These are phyloP conservation scores for Boletus rubroflammeus DNA, from an alignment of 768 basidiomycete genomes.

Conservation along the genomic window DNA sequence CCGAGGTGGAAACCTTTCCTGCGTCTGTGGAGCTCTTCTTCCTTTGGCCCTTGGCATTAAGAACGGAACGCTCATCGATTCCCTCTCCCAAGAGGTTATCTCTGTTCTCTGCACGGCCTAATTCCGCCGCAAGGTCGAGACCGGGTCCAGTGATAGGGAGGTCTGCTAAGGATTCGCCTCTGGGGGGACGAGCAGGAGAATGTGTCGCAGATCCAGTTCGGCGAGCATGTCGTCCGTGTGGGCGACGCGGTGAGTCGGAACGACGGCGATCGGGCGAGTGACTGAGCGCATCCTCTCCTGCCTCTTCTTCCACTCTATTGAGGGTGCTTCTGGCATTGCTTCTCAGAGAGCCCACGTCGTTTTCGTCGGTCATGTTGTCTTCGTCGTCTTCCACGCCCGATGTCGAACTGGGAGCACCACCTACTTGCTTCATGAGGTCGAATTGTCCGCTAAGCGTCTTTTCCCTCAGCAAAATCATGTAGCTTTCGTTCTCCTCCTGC, in stretches of 20 bases:
- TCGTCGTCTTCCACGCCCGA: conserved; percentile 39
- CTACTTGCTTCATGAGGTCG: conserved; percentile 69
- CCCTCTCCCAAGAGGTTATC: conserved; percentile 61
- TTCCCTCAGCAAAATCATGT: conserved; percentile 90
- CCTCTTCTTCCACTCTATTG: conserved; percentile 58
- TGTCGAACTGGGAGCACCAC: conserved; percentile 39
- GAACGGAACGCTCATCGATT: conserved; percentile 47
- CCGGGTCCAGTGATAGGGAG: conserved; percentile 87
- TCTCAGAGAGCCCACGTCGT: conserved; percentile 52
- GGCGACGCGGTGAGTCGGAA: conserved; percentile 40
- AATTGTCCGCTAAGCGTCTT: conserved; percentile 88
- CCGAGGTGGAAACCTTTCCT: conserved; percentile 33
- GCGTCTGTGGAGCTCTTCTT: conserved; percentile 32
- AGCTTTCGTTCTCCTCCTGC: conserved; percentile 96
- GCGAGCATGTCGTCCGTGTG: conserved; percentile 44
- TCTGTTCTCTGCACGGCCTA: conserved; percentile 89
- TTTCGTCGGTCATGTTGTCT: conserved; percentile 33
- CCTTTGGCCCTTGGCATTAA: conserved; percentile 46
- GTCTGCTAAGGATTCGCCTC: conserved; percentile 81
- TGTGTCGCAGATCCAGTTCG: conserved; percentile 52
- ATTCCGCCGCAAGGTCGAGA: conserved; percentile 85
- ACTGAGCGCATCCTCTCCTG: conserved; percentile 40
- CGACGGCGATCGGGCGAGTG: conserved; percentile 36
- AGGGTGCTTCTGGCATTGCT: conserved; percentile 57
- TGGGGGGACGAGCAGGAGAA: conserved; percentile 42